Conservation (phyloP, 805 yeast species). For the Wickerhamiella vanderwaltii region DNA sequence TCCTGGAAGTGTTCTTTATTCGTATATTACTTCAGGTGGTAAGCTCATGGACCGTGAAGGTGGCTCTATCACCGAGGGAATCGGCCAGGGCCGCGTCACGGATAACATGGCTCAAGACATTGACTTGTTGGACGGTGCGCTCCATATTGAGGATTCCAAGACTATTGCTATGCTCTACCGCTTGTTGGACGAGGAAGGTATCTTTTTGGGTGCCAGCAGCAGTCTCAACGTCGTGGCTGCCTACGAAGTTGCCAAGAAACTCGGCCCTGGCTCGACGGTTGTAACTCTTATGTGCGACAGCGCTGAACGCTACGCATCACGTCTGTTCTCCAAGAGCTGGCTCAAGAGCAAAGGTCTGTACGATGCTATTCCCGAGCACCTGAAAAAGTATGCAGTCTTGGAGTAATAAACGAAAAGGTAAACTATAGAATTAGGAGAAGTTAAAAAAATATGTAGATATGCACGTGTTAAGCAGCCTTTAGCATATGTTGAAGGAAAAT, state of each 20-base stretch:
- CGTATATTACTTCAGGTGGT: slow-evolving; percentile 62
- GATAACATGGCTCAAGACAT: slow-evolving; percentile 66
- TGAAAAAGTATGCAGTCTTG: slow-evolving; percentile 53
- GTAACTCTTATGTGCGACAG: slow-evolving; percentile 86
- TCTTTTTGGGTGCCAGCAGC: slow-evolving; percentile 82
- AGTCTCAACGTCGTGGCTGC: slow-evolving; percentile 90
- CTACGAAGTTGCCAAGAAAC: slow-evolving; percentile 51
- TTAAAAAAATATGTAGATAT: neutral
- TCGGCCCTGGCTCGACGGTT: slow-evolving; percentile 68
- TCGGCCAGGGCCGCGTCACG: slow-evolving; percentile 91
- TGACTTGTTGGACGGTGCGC: slow-evolving; percentile 65
- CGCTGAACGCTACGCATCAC: slow-evolving; percentile 77
- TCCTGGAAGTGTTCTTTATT: slow-evolving; percentile 78
- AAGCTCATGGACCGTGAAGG: slow-evolving; percentile 60
- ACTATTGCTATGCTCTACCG: slow-evolving; percentile 76
- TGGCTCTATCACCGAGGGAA: slow-evolving; percentile 86
- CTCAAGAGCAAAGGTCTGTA: slow-evolving; percentile 50
- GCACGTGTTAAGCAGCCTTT: neutral
- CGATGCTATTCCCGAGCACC: slow-evolving; percentile 54
- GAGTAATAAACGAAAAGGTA: too few relatives aligned
- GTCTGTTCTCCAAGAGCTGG: slow-evolving; percentile 71
- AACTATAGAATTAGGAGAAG: neutral
- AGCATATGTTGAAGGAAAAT: neutral
- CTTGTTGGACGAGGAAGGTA: slow-evolving; percentile 78
- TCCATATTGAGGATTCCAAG: slow-evolving; percentile 64